A percentile compares a stretch with the other conserved stretches of the same genome.
Evolutionary conservation across 148 eudicot species (phyloP).

Genomic region (Fallopia convolvulus): DNA sequence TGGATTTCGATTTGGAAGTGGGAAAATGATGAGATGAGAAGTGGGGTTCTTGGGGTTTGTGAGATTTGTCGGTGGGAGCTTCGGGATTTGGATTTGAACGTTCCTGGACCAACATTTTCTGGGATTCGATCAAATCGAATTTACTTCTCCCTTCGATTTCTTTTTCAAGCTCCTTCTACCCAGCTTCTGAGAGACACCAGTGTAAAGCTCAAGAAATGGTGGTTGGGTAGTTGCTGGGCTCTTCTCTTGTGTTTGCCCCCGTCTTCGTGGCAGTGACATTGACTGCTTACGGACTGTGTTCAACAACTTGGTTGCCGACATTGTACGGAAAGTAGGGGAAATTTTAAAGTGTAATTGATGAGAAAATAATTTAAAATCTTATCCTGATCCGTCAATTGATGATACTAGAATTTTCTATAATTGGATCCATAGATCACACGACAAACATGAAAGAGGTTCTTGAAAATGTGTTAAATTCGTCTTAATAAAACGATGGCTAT

Average conservation of each 20-base stretch:
- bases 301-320: not conserved
- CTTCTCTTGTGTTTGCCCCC: not conserved
- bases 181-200: not conserved
- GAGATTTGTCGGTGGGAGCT: slow-evolving; percentile 5
- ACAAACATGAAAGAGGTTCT: too few species aligned
- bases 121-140: not conserved
- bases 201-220: slow-evolving; percentile 10
- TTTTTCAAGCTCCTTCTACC: not conserved
- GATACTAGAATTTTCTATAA: not conserved
- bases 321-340: not conserved
- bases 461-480: too few species aligned
- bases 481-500: too few species aligned
- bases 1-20: slow-evolving; percentile 8
- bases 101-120: slow-evolving; percentile 22
- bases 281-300: not conserved
- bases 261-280: not conserved
- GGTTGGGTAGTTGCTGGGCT: slow-evolving; percentile 8
- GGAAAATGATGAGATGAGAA: slow-evolving; percentile 13
- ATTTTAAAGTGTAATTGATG: not conserved
- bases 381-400: not conserved
- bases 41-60: slow-evolving; percentile 11
- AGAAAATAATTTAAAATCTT: not conserved
- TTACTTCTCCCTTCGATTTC: not conserved
- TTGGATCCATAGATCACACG: not conserved
- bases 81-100: slow-evolving; percentile 16